Evolutionary conservation across 805 yeast genomes (phyloP).

Genomic region (Candida pseudofarinosa): DNA sequence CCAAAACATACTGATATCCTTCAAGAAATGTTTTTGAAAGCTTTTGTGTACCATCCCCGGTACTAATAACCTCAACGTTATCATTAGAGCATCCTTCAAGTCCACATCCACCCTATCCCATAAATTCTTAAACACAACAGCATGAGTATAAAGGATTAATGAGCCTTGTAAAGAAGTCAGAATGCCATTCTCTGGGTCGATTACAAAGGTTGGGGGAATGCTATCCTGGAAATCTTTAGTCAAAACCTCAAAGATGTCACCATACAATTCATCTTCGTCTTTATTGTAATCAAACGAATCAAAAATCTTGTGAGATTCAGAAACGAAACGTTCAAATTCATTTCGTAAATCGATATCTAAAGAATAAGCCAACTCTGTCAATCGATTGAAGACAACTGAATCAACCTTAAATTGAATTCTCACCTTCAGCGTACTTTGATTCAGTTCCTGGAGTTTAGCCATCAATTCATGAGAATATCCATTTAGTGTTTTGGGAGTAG

Average conservation of each 20-base stretch:
- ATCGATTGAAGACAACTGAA: conserved; percentile 22
- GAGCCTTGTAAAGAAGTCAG: conserved; percentile 28
- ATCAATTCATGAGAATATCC: conserved; percentile 24
- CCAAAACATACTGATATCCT: conserved; percentile 34
- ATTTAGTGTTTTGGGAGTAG: conserved; percentile 13
- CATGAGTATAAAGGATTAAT: conserved; percentile 16
- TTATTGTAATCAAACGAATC: conserved; percentile 17
- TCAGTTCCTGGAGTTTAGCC: conserved; percentile 15
- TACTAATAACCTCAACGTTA: conserved; percentile 25
- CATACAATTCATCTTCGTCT: conserved; percentile 23
- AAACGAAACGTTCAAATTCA: conserved; percentile 32
- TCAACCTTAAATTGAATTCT: conserved; percentile 5
- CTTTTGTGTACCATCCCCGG: conserved; percentile 32
- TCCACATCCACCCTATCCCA: conserved; percentile 12
- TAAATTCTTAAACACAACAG: conserved; percentile 11
- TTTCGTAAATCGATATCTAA: conserved; percentile 60
- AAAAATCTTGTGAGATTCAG: conserved; percentile 42
- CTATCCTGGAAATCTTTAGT: conserved; percentile 41
- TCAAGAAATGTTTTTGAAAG: conserved; percentile 17
- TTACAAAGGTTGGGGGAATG: conserved; percentile 22
- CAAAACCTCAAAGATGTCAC: conserved; percentile 36
- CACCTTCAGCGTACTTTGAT: conserved; percentile 2
- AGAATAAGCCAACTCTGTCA: conserved; percentile 47
- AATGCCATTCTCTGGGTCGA: conserved; percentile 16
- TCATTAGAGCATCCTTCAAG: conserved; percentile 18